Conservation (phyloP, 73 alveolate genomes). For the Tetrahymena malaccensis region DNA sequence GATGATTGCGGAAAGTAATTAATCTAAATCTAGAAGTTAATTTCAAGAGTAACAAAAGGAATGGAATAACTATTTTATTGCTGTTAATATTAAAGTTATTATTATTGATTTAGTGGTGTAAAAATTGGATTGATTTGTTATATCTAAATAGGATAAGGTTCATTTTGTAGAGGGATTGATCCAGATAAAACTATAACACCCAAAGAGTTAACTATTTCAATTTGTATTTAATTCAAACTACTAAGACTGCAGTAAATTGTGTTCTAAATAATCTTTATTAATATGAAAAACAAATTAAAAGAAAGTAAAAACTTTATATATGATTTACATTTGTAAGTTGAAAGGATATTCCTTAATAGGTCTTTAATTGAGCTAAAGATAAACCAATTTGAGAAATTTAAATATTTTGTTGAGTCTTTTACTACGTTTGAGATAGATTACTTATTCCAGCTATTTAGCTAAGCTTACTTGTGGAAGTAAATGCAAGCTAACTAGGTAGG, state of each 20-base stretch:
- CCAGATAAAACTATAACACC: background rate
- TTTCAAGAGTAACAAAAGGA: background rate
- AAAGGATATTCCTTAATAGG: background rate
- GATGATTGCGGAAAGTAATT: background rate
- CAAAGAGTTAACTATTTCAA: background rate
- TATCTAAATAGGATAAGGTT: background rate
- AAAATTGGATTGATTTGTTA: too few species aligned
- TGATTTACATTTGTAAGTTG: too few species aligned
- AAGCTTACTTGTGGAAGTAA: background rate
- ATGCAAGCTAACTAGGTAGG: background rate
- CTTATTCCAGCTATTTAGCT: background rate
- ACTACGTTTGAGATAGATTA: background rate
- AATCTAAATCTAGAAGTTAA: too few species aligned
- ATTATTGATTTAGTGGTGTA: background rate
- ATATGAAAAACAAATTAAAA: too few species aligned
- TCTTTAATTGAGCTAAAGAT: background rate
- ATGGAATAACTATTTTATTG: background rate
- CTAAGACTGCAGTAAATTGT: background rate
- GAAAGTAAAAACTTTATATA: too few species aligned
- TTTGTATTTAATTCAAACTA: too few species aligned
- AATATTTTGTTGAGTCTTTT: background rate
- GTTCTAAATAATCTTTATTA: background rate
- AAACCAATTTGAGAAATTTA: background rate
- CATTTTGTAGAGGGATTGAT: background rate
- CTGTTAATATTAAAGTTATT: background rate